These are phyloP conservation scores for Vitis rotundifolia DNA, from an alignment of 164 flowering plant genomes.

Conservation along the genomic window DNA sequence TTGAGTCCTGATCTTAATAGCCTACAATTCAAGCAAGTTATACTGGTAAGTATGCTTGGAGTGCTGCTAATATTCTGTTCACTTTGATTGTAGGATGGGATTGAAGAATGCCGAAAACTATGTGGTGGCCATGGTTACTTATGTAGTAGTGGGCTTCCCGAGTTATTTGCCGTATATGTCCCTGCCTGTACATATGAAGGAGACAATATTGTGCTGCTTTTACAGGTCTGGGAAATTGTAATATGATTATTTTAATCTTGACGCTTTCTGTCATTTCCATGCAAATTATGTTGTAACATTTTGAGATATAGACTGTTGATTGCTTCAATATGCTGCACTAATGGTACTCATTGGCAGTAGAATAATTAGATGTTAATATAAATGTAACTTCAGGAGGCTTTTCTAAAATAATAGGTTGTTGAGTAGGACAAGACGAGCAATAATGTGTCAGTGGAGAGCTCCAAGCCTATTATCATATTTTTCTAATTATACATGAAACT, in stretches of 20 bases:
- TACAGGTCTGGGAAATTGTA: constrained; percentile 59
- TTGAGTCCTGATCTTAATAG: too few species aligned
- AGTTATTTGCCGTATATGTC: constrained; percentile 95
- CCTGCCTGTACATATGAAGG: constrained; percentile 99
- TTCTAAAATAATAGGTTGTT: too few species aligned
- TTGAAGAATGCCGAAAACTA: constrained; percentile 94
- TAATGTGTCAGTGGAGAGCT: too few species aligned
- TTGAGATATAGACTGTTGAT: neutral
- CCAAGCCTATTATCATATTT: too few species aligned
- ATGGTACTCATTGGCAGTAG: neutral
- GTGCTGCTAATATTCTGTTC: neutral
- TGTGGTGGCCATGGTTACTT: constrained; percentile 99
- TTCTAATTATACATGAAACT: too few species aligned
- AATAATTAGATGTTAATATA: neutral
- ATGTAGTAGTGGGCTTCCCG: constrained; percentile 95
- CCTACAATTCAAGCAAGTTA: too few species aligned
- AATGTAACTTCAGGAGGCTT: neutral
- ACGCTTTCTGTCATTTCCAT: neutral
- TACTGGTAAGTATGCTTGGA: too few species aligned
- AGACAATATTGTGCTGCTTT: constrained; percentile 81
- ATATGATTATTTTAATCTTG: neutral
- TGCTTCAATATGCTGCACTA: neutral
- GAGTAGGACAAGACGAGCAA: too few species aligned
- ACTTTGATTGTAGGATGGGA: constrained; percentile 67
- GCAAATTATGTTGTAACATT: neutral